Conservation (phyloP, 495 filamentous ascomycete genomes). For the Penicillium odoratum region DNA sequence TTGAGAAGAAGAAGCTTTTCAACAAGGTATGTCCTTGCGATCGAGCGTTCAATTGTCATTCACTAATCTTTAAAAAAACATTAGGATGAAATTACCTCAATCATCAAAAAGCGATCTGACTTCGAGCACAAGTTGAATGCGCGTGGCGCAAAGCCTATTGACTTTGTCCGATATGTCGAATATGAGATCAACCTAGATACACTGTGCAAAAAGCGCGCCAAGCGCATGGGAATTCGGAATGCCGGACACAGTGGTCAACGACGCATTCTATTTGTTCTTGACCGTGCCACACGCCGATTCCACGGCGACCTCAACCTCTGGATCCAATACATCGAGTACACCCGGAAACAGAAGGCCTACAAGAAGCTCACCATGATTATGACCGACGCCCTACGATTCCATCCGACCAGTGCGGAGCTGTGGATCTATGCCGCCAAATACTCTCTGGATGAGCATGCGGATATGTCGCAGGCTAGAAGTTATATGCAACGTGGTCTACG, state of each 20-base stretch:
- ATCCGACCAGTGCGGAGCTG: slow-evolving; percentile 77
- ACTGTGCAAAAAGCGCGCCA: slow-evolving; percentile 77
- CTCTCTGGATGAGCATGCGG: slow-evolving; percentile 70
- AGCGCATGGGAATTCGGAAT: slow-evolving; percentile 70
- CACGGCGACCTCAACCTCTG: slow-evolving; percentile 81
- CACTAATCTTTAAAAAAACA: slow-evolving; percentile 12
- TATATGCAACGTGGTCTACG: slow-evolving; percentile 87
- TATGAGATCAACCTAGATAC: slow-evolving; percentile 90
- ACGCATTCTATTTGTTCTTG: slow-evolving; percentile 83
- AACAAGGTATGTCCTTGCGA: slow-evolving; percentile 52
- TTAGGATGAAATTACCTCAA: slow-evolving; percentile 82
- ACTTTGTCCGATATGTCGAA: slow-evolving; percentile 82
- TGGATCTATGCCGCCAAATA: slow-evolving; percentile 86
- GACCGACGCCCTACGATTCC: slow-evolving; percentile 74
- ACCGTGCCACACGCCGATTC: slow-evolving; percentile 84
- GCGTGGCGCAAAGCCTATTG: slow-evolving; percentile 67
- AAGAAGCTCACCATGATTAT: slow-evolving; percentile 79
- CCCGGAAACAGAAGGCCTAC: slow-evolving; percentile 68
- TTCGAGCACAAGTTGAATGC: slow-evolving; percentile 90
- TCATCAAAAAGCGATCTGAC: slow-evolving; percentile 85
- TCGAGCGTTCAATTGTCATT: slow-evolving; percentile 3
- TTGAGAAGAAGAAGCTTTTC: slow-evolving; percentile 86
- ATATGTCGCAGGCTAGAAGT: slow-evolving; percentile 81
- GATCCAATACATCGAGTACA: slow-evolving; percentile 88
- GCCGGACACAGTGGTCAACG: slow-evolving; percentile 66